phyloP scores from a whole-genome alignment of 768 basidiomycete genomes.

The Postia placenta region DNA sequence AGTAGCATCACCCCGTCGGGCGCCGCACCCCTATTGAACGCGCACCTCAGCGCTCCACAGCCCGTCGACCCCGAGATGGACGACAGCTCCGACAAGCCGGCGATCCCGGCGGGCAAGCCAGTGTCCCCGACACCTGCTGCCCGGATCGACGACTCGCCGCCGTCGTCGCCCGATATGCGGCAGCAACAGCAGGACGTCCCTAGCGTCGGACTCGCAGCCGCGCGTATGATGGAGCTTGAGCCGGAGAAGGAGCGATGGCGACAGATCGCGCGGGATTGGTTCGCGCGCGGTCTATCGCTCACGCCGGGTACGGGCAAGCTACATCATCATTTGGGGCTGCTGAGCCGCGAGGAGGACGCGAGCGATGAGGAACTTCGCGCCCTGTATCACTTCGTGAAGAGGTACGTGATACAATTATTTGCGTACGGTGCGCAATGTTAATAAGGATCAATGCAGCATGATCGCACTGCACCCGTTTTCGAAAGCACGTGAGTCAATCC shows the following conservation, averaged over 20 bases:
- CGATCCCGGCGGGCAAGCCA: constrained; percentile 13
- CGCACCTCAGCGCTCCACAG: constrained; percentile 22
- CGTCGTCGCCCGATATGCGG: constrained; percentile 13
- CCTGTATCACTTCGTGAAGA: constrained; percentile 93
- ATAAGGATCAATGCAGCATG: constrained; percentile 55
- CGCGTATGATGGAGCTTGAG: constrained; percentile 75
- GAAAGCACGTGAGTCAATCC: constrained; percentile 84
- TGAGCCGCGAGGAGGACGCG: constrained; percentile 76
- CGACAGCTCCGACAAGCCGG: constrained; percentile 8
- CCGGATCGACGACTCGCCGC: constrained; percentile 25
- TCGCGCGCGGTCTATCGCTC: constrained; percentile 76
- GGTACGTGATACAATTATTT: constrained; percentile 42
- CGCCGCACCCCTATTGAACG: constrained; percentile 31
- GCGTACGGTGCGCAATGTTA: neutral
- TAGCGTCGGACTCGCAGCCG: constrained; percentile 83
- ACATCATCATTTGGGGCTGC: constrained; percentile 88
- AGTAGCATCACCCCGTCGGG: constrained; percentile 52
- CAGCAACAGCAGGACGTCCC: constrained; percentile 28
- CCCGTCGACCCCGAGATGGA: constrained; percentile 9
- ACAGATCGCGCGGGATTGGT: constrained; percentile 88
- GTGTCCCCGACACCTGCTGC: constrained; percentile 17
- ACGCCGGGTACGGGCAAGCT: constrained; percentile 92
- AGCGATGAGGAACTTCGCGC: constrained; percentile 86
- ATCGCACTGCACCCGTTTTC: constrained; percentile 85
- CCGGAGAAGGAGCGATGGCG: constrained; percentile 93